A percentile compares a stretch with the other conserved stretches of the same genome.
These are phyloP conservation scores for Apiotrichum veenhuisii DNA, from an alignment of 1,284 basidiomycete genomes.

Conservation along the genomic window DNA sequence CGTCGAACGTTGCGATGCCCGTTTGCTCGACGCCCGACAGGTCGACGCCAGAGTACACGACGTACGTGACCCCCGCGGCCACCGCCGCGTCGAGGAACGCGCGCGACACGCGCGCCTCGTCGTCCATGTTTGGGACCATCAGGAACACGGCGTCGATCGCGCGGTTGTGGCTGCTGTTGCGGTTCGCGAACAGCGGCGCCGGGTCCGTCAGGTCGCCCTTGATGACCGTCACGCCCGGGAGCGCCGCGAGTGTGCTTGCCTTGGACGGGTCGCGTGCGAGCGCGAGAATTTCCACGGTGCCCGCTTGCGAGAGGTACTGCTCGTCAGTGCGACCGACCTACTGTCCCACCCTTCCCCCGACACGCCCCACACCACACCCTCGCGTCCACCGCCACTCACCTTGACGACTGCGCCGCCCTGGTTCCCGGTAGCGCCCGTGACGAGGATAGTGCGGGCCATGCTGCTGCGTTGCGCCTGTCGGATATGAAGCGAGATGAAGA, in stretches of 20 bases:
- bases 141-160: constrained; percentile 1
- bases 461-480: no score
- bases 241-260: constrained; percentile 6
- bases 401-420: constrained; percentile 49
- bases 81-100: constrained; percentile 48
- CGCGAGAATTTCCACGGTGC: constrained; percentile 18
- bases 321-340: neutral
- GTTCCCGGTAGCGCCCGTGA: constrained; percentile 52
- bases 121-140: neutral
- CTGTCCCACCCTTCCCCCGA: neutral
- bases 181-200: constrained; percentile 2
- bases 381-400: no score
- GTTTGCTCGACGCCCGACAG: neutral
- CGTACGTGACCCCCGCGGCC: constrained; percentile 46
- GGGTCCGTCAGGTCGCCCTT: constrained; percentile 1
- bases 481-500: no score
- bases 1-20: constrained; percentile 1
- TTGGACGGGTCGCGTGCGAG: constrained; percentile 16
- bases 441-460: constrained; percentile 32
- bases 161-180: no score
- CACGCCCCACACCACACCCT: no score
- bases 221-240: constrained; percentile 17
- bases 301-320: constrained; percentile 1
- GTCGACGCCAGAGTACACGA: constrained; percentile 43
- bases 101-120: neutral